phyloP scores from a whole-genome alignment of 345 rosid species.

The Eucalyptus rudis region DNA sequence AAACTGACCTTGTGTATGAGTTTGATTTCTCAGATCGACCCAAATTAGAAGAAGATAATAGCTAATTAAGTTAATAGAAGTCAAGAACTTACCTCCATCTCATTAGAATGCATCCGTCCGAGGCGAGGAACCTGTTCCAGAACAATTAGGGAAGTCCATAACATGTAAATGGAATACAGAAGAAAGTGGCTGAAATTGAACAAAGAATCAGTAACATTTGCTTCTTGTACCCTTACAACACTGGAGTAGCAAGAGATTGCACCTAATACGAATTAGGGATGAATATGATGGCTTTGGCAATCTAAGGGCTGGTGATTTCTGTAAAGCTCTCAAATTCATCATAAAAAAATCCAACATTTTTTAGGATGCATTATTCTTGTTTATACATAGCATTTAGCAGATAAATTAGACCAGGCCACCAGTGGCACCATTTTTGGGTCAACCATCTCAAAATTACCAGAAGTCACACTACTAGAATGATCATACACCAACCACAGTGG shows the following conservation, averaged over 20 bases:
- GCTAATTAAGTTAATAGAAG: neutral
- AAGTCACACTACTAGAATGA: neutral
- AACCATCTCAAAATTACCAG: neutral
- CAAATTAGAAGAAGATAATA: neutral
- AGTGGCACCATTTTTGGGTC: neutral
- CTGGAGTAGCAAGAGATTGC: neutral
- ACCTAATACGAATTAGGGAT: neutral
- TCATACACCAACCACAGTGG: neutral
- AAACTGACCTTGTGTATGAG: neutral
- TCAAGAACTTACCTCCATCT: slow-evolving; percentile 70
- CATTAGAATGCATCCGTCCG: slow-evolving; percentile 95
- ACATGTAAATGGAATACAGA: neutral
- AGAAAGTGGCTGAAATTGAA: neutral
- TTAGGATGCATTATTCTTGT: neutral
- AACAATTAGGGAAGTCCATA: neutral
- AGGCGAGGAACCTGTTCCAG: slow-evolving; percentile 74
- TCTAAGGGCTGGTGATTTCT: neutral
- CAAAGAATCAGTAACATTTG: neutral
- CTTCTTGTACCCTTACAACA: neutral
- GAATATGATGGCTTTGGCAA: neutral
- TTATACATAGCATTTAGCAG: neutral
- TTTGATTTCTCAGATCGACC: neutral
- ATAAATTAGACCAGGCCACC: neutral
- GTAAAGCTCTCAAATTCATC: neutral
- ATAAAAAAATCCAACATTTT: neutral